Base-by-base conservation (phyloP, 768 basidiomycete species). In the Lactarius psammicola region DNA sequence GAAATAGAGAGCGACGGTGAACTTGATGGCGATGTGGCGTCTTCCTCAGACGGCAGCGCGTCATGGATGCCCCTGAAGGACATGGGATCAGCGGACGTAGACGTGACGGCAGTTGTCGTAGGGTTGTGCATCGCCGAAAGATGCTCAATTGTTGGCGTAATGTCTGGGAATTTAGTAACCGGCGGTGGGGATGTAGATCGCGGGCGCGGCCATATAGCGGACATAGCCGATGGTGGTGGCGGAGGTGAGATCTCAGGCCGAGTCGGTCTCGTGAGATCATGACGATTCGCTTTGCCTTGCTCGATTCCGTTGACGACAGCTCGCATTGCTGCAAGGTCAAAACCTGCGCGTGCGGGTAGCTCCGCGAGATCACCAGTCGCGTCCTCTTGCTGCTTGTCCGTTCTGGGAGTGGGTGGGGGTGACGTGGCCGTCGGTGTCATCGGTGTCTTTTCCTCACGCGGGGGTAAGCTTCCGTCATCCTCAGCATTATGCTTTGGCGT, bases 291-390 rank as follows among this genome's bases (percentile, higher is more conserved):
- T 26, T 44, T 36, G 28, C 79, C 74, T 57, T 72, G 70, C 44
- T 84, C 86, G 40, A 87, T 82, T 56, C 87, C 84, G 36, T 84
- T 83, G 36, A 95, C 73, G 31, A 85, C 83, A 59, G 86, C 80
- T 68, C 87, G 89, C 68, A 97, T 95, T 9, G 94, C 94, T 6
- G 75, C 76, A 55, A 97, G 81, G 74, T 96, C 88, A 75, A 96
- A 96, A 0, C 95, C 95, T 26, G 95, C 94, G 65, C 83, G 88
- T 13, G 79, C 75, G 2, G 92, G 89, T 17, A 93, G 69, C 26
- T 83, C 79, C 2, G 79, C 69, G 2, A 71, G 62, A 6, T 76
- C 73, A 23, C 70, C 56, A 10, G 73, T 68, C 10, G 78, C 77
- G 23, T 73, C 72, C 38, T 64, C 36, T 2, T 68, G 58, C 56